Percentiles rank a stretch among this genome's conserved stretches.
phyloP scores from a whole-genome alignment of 2,329 filamentous ascomycete genomes.

The Claviceps purpurea region DNA sequence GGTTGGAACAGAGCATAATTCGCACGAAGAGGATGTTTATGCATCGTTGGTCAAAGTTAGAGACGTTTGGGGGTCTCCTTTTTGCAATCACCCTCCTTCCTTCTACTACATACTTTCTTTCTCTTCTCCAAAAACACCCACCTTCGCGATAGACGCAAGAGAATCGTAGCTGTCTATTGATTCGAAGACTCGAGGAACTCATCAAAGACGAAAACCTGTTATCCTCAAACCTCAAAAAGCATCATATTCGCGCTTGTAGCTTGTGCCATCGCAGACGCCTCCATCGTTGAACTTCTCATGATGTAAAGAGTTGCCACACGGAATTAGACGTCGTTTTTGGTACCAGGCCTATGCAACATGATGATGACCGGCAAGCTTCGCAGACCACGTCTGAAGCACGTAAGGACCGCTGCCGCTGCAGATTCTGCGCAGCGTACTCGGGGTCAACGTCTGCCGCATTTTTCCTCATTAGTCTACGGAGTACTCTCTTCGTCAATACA shows the following conservation, averaged over 20 bases:
- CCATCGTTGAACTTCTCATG: slow-evolving; percentile 44
- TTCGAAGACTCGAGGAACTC: slow-evolving; percentile 32
- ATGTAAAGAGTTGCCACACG: slow-evolving; percentile 35
- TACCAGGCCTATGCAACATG: slow-evolving; percentile 10
- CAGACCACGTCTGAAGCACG: slow-evolving; percentile 10
- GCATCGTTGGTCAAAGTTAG: no score
- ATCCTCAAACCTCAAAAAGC: slow-evolving; percentile 47
- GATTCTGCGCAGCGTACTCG: no score
- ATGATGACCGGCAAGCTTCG: slow-evolving; percentile 13
- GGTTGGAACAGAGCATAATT: no score
- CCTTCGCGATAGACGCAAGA: no score
- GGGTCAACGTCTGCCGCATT: no score
- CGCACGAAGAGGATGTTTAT: no score
- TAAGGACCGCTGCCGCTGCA: no score
- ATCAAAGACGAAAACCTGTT: slow-evolving; percentile 40
- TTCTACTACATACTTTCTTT: neutral
- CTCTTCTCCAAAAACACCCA: neutral
- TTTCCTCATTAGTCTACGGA: no score
- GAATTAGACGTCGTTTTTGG: slow-evolving; percentile 17
- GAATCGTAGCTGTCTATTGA: neutral
- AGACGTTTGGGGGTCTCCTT: no score
- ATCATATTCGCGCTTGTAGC: slow-evolving; percentile 22
- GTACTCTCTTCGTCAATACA: no score
- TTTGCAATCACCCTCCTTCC: no score
- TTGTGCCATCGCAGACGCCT: slow-evolving; percentile 38